phyloP scores from a whole-genome alignment of 805 yeast species.

The Pichia heedii region DNA sequence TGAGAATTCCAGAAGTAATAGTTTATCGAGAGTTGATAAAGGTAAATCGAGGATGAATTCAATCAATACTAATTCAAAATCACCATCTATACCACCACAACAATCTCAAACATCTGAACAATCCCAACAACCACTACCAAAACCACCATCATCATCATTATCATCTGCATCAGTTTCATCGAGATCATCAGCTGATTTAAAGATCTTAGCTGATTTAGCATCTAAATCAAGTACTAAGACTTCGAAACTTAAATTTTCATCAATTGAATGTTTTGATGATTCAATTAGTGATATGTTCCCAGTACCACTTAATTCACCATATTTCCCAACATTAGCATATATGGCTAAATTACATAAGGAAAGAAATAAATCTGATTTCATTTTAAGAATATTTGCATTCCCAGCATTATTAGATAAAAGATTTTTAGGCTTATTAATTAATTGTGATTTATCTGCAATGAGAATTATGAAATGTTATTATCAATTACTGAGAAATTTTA shows the following conservation, averaged over 20 bases:
- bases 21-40: constrained; percentile 1
- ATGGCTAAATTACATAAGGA: constrained; percentile 77
- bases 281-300: constrained; percentile 83
- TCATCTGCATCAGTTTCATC: not conserved
- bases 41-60: too few species aligned
- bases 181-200: constrained; percentile 23
- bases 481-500: constrained; percentile 68
- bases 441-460: constrained; percentile 83
- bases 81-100: too few species aligned
- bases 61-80: too few species aligned
- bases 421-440: constrained; percentile 66
- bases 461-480: constrained; percentile 86
- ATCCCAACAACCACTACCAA: too few species aligned
- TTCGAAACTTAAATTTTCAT: constrained; percentile 34
- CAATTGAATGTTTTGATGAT: constrained; percentile 74
- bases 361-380: constrained; percentile 75
- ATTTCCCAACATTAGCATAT: constrained; percentile 78
- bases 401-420: constrained; percentile 85
- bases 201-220: constrained; percentile 7
- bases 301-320: constrained; percentile 73
- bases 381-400: constrained; percentile 79
- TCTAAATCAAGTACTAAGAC: constrained; percentile 7
- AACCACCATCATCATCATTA: too few species aligned
- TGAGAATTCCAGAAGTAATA: constrained; percentile 8
- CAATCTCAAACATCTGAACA: too few species aligned